phyloP scores from a whole-genome alignment of 331 rosid genomes.

The Malus hybrid region DNA sequence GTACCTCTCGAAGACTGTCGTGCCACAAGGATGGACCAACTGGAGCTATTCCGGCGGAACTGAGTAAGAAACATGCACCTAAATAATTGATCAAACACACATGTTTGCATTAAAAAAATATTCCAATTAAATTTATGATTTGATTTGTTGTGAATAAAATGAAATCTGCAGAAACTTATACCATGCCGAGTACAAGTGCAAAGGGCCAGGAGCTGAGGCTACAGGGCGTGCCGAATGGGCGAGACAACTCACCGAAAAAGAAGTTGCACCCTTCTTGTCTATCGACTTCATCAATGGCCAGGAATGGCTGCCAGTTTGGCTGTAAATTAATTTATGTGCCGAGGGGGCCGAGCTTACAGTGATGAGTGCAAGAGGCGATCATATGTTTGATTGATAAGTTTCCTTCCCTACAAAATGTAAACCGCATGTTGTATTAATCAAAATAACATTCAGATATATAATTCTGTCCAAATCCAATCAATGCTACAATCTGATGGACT shows the following conservation, averaged over 20 bases:
- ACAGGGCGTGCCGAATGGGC: constrained; percentile 46
- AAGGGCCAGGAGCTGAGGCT: constrained; percentile 51
- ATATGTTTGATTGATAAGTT: not conserved
- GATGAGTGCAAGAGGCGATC: no score
- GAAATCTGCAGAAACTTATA: constrained; percentile 30
- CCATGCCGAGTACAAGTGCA: constrained; percentile 55
- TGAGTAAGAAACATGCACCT: constrained; percentile 29
- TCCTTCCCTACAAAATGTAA: not conserved
- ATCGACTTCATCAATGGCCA: constrained; percentile 51
- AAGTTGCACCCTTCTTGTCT: constrained; percentile 37
- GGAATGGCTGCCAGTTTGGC: constrained; percentile 68
- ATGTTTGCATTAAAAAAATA: no score
- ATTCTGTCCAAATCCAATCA: no score
- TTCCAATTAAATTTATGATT: no score
- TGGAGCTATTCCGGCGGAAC: constrained; percentile 64
- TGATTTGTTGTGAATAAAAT: no score
- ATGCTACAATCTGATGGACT: no score
- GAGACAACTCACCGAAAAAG: constrained; percentile 39
- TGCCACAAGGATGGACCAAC: constrained; percentile 60
- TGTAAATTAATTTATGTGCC: constrained; percentile 6
- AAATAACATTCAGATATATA: not conserved
- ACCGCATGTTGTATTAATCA: not conserved
- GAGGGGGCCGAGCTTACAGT: no score
- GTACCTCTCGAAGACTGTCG: constrained; percentile 51
- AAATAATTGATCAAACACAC: not conserved